Evolutionary conservation across 1,284 basidiomycete species (phyloP).

Genomic region (Dichomitus squalens): DNA sequence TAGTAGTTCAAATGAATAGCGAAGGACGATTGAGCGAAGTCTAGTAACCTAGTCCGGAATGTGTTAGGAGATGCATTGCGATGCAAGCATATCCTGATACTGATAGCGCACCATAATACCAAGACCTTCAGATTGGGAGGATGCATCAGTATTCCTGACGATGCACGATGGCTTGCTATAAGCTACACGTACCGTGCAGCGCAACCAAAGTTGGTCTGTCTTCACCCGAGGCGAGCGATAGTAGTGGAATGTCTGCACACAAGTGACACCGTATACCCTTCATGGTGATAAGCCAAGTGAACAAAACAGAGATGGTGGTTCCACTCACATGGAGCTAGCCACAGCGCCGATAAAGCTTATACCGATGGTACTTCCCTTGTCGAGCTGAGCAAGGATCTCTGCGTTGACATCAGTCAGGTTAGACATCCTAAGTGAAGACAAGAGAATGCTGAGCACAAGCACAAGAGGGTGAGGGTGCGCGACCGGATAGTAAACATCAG

Average conservation of each 20-base stretch:
- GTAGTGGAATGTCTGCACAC: not conserved
- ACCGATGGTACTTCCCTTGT: not conserved
- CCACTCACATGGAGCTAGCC: not conserved
- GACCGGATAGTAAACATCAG: too few relatives aligned
- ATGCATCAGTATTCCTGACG: too few relatives aligned
- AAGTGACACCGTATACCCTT: not conserved
- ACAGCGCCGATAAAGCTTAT: not conserved
- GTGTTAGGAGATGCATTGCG: not conserved
- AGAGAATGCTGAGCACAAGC: too few relatives aligned
- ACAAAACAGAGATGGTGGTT: not conserved
- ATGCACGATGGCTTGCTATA: too few relatives aligned
- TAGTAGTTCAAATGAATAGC: not conserved
- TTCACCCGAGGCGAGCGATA: not conserved
- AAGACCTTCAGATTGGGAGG: not conserved
- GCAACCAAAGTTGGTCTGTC: too few relatives aligned
- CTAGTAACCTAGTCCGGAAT: not conserved
- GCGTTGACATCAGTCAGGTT: not conserved
- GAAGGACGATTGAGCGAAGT: not conserved
- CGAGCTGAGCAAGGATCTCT: not conserved
- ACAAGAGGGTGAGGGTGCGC: too few relatives aligned
- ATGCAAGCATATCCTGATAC: too few relatives aligned
- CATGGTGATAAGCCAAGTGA: too few relatives aligned
- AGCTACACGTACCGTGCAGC: too few relatives aligned
- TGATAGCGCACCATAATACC: not conserved
- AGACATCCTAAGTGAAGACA: not conserved